Conservation (phyloP, 805 yeast genomes). For the Tetrapisispora nanseiensis region DNA sequence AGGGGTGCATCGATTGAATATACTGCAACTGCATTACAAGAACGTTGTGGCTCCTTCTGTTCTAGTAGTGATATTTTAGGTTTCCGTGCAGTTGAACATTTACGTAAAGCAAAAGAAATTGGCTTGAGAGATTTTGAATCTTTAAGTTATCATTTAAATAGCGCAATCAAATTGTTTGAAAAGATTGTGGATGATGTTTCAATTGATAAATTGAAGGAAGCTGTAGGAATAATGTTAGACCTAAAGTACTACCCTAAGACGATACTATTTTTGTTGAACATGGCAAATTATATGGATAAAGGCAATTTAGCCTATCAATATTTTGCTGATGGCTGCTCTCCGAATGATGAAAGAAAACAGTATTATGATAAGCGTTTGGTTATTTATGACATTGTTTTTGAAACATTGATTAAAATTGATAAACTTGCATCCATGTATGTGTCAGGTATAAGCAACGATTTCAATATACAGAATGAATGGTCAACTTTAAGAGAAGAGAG, state of each 20-base stretch:
- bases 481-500: slow-evolving; percentile 55
- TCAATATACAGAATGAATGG: slow-evolving; percentile 30
- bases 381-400: slow-evolving; percentile 66
- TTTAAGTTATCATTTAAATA: slow-evolving; percentile 51
- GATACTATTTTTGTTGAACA: slow-evolving; percentile 66
- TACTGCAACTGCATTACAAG: slow-evolving; percentile 79
- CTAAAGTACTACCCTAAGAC: slow-evolving; percentile 79
- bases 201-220: slow-evolving; percentile 70
- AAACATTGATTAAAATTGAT: slow-evolving; percentile 64
- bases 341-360: slow-evolving; percentile 41
- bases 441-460: neutral
- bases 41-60: slow-evolving; percentile 89
- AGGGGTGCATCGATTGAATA: slow-evolving; percentile 90
- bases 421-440: slow-evolving; percentile 37
- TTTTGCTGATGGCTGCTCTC: slow-evolving; percentile 40
- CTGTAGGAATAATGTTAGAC: slow-evolving; percentile 66
- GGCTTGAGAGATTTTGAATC: slow-evolving; percentile 66
- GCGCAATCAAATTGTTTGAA: slow-evolving; percentile 68
- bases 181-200: slow-evolving; percentile 71
- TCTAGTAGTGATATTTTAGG: slow-evolving; percentile 88
- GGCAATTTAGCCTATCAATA: slow-evolving; percentile 50
- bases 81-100: slow-evolving; percentile 86
- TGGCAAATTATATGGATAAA: slow-evolving; percentile 60
- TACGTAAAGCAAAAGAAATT: slow-evolving; percentile 74
- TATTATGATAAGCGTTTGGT: slow-evolving; percentile 44